Base-by-base conservation (phyloP, 2,329 filamentous ascomycete species). In the Onygena corvina region DNA sequence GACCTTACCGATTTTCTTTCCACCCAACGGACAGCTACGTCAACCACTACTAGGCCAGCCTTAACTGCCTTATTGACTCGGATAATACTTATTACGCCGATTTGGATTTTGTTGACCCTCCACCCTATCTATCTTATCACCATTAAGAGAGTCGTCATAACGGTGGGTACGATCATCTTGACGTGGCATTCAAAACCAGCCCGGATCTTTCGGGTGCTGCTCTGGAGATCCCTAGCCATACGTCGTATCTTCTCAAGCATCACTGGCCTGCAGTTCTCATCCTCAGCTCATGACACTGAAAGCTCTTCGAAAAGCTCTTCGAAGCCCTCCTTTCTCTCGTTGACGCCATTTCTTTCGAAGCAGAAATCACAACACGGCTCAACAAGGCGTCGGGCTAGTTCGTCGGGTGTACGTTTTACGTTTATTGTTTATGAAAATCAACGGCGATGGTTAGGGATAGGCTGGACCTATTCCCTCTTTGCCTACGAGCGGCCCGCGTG, bases 361-460 rank as follows among this genome's bases (percentile, higher is more conserved):
- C 49, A 36, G 63, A 64, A 63, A 44, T 68, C 72, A 50, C 70
- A 72, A 33, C 69, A 67, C 55, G 64, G 66, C 1, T 69, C 71
- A 12, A 47, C 46, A 12, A 68, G 69, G 52, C 63, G 64, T 49
- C 60, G 64, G 42, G 57, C 70, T 54, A 59, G 66, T 54, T 82
- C 84, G 3, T 79, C 87, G 0, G 88, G 89, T 1, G 86, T 98
- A 11, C 85, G 88, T 38, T 98, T 98, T 61, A 98, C 92, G 0
- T 98, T 98, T 55, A 89, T 92, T 44, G 75, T 98, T 2, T 96
- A 89, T 60, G 92, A 98, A 64, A 98, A 98, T 59, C 92, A 98
- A 66, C 79, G 92, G 35, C 79, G 92, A 47, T 98, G 92, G 92
- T 71, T 98, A 3, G 90, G 89, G 1, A 76, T 98, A 9, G 92